These are phyloP conservation scores for Leccinum ponderosum DNA, from an alignment of 1,284 basidiomycete species.

Conservation along the genomic window DNA sequence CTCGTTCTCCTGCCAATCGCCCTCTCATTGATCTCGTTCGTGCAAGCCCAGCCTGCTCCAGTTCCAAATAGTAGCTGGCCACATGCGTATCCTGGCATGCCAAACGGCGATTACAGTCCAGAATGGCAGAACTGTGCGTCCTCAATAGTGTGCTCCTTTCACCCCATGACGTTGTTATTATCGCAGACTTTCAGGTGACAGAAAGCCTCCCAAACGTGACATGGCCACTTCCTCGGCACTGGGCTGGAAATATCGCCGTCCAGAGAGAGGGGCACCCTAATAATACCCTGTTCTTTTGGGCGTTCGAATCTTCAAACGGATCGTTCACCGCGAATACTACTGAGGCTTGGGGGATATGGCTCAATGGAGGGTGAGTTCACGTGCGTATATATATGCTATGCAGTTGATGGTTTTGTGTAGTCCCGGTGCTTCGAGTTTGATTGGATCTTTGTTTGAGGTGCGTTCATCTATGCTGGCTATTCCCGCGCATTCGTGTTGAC, in stretches of 20 bases:
- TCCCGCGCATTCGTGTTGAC: not conserved
- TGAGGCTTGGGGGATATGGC: constrained; percentile 72
- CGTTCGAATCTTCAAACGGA: constrained; percentile 58
- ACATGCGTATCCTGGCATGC: not conserved
- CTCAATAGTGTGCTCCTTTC: no score
- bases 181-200: constrained; percentile 57
- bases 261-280: constrained; percentile 63
- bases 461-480: not conserved
- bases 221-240: constrained; percentile 54
- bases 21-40: no score
- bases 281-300: constrained; percentile 64
- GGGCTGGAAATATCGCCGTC: constrained; percentile 32
- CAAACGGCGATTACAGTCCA: no score
- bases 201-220: constrained; percentile 62
- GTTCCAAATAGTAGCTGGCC: not conserved
- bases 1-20: no score
- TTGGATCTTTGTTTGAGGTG: not conserved
- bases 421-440: not conserved
- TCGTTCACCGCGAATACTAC: constrained; percentile 50
- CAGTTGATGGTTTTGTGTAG: not conserved
- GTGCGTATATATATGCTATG: not conserved
- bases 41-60: no score
- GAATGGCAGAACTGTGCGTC: no score
- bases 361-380: constrained; percentile 48
- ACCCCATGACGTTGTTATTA: constrained; percentile 34